Base-by-base conservation (phyloP, 176 grass and related monocot genomes). In the Zoysia japonica region DNA sequence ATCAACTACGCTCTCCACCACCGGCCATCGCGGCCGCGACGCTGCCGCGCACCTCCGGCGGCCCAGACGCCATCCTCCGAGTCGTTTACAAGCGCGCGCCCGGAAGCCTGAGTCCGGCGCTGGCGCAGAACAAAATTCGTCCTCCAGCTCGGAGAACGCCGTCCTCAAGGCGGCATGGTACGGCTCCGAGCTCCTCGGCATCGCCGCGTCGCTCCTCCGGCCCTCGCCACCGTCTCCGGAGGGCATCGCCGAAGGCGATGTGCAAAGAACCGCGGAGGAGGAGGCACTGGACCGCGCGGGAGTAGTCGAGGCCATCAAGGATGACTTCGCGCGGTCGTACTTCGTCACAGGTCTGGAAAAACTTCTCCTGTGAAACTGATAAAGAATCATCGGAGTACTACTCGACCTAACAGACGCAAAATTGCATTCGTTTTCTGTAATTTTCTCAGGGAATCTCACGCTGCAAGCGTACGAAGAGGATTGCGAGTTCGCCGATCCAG, bases 401-500 rank as follows among this genome's bases (percentile, higher is more conserved):
- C 11, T 10, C 35, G 2, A 48, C 20, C 20, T 16, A 44, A 47
- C 11, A 17, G 5, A 14, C 56, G 0, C 1, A 19, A 60, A 1
- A 48, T 35, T 3, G 9, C 78, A 1, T 20, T n/a, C n/a, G 12
- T 1, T 2, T 47, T 11, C 5, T 20, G 1, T 72, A 50, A 16
- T 5, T 17, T 16, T 3, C 69, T 48, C 37, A 99, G 92, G 92
- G 13, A 89, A 93, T 49, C 89, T 98, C 12, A 91, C 92, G n/a
- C 78, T 84, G 7, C 70, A 52, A 19, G 90, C 88, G 5, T 98
- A 98, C 54, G 88, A 94, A 68, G 88, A 95, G 4, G 81, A 93
- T 54, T 98, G 94, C 69, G 96, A 95, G 82, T 98, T 93, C 82
- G 90, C 92, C 17, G 92, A 98, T 6, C 92, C 96, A 1, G 92